Base-by-base conservation (phyloP, 83 land plant species). In the Picea mariana region DNA sequence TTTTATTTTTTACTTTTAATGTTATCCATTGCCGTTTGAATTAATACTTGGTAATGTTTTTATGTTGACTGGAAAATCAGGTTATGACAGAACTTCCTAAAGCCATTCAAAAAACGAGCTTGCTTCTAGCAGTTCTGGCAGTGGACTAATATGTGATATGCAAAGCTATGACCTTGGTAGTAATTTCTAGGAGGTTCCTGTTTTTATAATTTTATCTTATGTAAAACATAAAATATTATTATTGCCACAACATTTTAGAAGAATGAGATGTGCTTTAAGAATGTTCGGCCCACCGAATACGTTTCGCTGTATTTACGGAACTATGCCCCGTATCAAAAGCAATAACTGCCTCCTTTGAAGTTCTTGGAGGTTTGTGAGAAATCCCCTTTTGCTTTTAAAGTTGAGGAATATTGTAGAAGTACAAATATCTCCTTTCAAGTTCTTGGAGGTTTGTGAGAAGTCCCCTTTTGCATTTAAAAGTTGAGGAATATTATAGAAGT, bases 41-140 rank as follows among this genome's bases (percentile, higher is more conserved):
- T 17, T 12, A 73, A 9, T 4, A 20, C 21, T 73, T 21, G 23
- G 11, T 44, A 3, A 42, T 44, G 24, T 44, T 44, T 20, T n/a
- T 62, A 67, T 38, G 23, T 9, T 60, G 34, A 27, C 58, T 58
- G 42, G 7, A 58, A 16, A 31, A 59, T 81, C 88, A 88, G 90
- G 85, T 88, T 20, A 86, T 88, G 88, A 80, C 82, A 65, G 90
- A 88, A 82, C 88, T 88, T 75, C 88, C 90, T 18, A 88, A 83
- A 76, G 90, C 90, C 31, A 88, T 88, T 34, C 90, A 88, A 62
- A 85, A 82, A 78, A 85, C 90, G 27, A 88, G 90, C 84, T 78
- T 88, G 24, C 82, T 88, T 27, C 80, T 85, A 15, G 69, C 88
- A 31, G 79, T 82, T 60, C 88, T 88, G 58, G 90, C 90, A 11